phyloP scores from a whole-genome alignment of 305 asterid species.

The Fraxinus latifolia region DNA sequence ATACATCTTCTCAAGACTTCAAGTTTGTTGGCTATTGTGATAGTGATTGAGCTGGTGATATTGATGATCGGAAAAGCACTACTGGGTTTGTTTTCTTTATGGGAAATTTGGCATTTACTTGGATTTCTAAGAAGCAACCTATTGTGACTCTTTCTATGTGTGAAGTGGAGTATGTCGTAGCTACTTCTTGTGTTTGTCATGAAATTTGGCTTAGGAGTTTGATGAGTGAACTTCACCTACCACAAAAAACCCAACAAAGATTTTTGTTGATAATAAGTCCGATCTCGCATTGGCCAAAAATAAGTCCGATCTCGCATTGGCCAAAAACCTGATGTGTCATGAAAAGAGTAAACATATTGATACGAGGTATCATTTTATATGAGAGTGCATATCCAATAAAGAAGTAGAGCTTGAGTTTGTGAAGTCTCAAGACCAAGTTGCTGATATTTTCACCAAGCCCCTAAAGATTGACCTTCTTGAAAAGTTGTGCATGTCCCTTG shows the following conservation, averaged over 20 bases:
- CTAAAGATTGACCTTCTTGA: background rate
- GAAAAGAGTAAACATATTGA: background rate
- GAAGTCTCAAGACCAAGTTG: background rate
- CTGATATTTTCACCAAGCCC: background rate
- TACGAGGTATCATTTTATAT: background rate
- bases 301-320: background rate
- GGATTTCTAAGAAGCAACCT: background rate
- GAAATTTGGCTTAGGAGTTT: background rate
- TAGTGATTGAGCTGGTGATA: background rate
- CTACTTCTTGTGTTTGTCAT: background rate
- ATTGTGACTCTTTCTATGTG: background rate
- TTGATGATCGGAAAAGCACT: background rate
- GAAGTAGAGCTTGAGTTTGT: background rate
- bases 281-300: background rate
- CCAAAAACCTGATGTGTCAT: background rate
- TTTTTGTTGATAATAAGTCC: background rate
- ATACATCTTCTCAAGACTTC: background rate
- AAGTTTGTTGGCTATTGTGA: background rate
- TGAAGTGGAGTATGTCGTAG: background rate
- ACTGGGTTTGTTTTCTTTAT: background rate
- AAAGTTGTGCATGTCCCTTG: background rate
- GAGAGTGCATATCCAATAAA: background rate
- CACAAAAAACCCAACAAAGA: background rate
- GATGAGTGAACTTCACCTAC: background rate
- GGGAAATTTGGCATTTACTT: background rate